These are phyloP conservation scores for Hyphopichia wangnamkhiaoensis DNA, from an alignment of 1,139 yeast species.

Conservation along the genomic window DNA sequence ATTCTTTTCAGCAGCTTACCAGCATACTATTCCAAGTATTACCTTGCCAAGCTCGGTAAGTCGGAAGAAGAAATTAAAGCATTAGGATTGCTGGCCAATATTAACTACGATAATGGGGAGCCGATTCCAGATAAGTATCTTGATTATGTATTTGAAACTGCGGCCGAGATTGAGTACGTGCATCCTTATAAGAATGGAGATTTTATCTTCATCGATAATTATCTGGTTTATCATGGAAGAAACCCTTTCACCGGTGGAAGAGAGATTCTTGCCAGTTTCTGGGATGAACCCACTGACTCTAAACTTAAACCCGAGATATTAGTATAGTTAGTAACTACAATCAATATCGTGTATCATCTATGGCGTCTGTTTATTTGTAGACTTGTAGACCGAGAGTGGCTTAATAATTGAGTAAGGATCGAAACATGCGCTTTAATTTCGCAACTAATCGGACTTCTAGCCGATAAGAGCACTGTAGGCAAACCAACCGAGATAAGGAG, in stretches of 20 bases:
- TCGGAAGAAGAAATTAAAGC: conserved; percentile 6
- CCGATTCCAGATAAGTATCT: conserved; percentile 16
- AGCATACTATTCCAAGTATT: conserved; percentile 10
- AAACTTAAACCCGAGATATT: not conserved
- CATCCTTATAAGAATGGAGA: conserved; percentile 31
- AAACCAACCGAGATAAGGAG: no score
- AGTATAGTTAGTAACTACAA: no score
- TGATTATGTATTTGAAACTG: conserved; percentile 17
- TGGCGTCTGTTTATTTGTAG: no score
- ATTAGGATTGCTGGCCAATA: conserved; percentile 2
- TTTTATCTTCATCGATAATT: conserved; percentile 29
- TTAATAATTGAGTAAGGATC: no score
- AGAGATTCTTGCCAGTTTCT: conserved; percentile 19
- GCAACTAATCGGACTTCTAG: no score
- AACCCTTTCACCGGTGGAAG: conserved; percentile 21
- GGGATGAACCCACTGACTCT: conserved; percentile 12
- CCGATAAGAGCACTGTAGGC: no score
- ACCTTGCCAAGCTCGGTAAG: conserved; percentile 7
- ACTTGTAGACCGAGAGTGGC: no score
- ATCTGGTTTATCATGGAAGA: conserved; percentile 31
- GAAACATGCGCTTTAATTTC: no score
- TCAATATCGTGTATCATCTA: no score
- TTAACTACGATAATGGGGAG: conserved; percentile 21
- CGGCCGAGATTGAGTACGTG: conserved; percentile 14
- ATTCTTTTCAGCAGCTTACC: conserved; percentile 25